Conservation (phyloP, 495 filamentous ascomycete species). For the Umbilicaria muhlenbergii region DNA sequence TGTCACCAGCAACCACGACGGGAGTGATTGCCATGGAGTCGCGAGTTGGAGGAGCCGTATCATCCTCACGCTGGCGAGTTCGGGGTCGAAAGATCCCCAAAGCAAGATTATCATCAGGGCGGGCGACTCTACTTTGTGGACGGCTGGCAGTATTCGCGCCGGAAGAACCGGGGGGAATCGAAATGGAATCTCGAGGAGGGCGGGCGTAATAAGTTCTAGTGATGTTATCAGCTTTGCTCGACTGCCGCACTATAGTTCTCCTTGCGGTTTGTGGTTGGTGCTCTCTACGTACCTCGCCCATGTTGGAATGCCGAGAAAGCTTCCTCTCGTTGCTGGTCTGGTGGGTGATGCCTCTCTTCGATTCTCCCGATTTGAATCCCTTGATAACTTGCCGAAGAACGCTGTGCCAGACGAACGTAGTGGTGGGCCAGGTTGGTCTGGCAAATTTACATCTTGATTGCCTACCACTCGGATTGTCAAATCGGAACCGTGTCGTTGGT, state of each 20-base stretch:
- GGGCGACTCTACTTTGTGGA: neutral
- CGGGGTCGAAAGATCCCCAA: slow-evolving; percentile 34
- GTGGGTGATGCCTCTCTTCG: slow-evolving; percentile 21
- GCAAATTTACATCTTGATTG: slow-evolving; percentile 24
- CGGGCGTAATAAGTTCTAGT: slow-evolving; percentile 26
- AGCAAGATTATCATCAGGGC: slow-evolving; percentile 7
- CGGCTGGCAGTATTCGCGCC: neutral
- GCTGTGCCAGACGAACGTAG: slow-evolving; percentile 20
- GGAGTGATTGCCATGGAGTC: slow-evolving; percentile 9
- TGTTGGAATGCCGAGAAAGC: slow-evolving; percentile 45
- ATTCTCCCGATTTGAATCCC: slow-evolving; percentile 25
- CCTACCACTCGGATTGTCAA: slow-evolving; percentile 34
- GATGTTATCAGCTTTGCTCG: neutral
- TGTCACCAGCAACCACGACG: slow-evolving; percentile 5
- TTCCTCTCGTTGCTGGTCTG: slow-evolving; percentile 30
- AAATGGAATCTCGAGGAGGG: neutral
- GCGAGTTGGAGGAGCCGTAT: slow-evolving; percentile 8
- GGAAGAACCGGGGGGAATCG: neutral
- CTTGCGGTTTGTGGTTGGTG: neutral
- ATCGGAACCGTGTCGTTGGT: slow-evolving; percentile 19
- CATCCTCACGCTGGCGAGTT: slow-evolving; percentile 26
- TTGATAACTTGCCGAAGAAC: slow-evolving; percentile 20
- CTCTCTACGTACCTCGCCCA: slow-evolving; percentile 37
- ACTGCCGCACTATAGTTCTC: too few relatives aligned
- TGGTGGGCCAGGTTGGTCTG: slow-evolving; percentile 20